Percentiles rank a stretch among this genome's conserved stretches.
These are phyloP conservation scores for Oryza rufipogon DNA, from an alignment of 176 grass and related monocot species.

Conservation along the genomic window DNA sequence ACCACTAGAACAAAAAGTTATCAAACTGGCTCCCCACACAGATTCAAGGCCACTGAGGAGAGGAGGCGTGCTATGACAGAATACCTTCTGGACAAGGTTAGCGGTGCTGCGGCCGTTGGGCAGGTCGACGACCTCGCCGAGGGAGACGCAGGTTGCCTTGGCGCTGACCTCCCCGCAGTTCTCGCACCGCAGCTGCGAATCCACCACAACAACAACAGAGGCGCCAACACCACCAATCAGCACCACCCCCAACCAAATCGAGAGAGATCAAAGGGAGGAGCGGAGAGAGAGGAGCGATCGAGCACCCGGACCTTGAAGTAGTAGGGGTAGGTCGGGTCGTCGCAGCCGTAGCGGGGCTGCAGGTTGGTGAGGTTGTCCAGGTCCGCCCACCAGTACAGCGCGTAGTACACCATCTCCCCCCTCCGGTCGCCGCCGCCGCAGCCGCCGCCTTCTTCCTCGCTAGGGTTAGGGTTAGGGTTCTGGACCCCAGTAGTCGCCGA, in stretches of 20 bases:
- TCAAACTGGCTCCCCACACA: neutral
- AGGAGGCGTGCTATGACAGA: neutral
- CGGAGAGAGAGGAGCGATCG: neutral
- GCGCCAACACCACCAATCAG: neutral
- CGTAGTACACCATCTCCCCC: conserved; percentile 68
- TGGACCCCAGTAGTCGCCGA: neutral
- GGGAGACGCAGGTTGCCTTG: conserved; percentile 64
- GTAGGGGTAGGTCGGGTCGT: conserved; percentile 78
- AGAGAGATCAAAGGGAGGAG: neutral
- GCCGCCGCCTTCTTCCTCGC: neutral
- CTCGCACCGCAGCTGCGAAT: conserved; percentile 82
- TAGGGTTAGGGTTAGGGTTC: no score
- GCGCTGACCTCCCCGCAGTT: conserved; percentile 79
- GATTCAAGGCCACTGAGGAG: neutral
- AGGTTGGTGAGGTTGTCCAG: conserved; percentile 78
- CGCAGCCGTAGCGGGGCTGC: conserved; percentile 64
- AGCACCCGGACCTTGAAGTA: conserved; percentile 68
- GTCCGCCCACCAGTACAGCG: conserved; percentile 68
- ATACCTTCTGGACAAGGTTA: conserved; percentile 90
- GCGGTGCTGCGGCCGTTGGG: conserved; percentile 59
- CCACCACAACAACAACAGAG: neutral
- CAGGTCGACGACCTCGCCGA: conserved; percentile 64
- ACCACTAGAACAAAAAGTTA: neutral
- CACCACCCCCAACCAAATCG: neutral
- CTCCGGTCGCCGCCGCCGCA: conserved; percentile 1